Percentiles rank a stretch among this genome's conserved stretches.
phyloP scores from a whole-genome alignment of 129 eudicot genomes.

The Chrysanthemum lavandulifolium region DNA sequence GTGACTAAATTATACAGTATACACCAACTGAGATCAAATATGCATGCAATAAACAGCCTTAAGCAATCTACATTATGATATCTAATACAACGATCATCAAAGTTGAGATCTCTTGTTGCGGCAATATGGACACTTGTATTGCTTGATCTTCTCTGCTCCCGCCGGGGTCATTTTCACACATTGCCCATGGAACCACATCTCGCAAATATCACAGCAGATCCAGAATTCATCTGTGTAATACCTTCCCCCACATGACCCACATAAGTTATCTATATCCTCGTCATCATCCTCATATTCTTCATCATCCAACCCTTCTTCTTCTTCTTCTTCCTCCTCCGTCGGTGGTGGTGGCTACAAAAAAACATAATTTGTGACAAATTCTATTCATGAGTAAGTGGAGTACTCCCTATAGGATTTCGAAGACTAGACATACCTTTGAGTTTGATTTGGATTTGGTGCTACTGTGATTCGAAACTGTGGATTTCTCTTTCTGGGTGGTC shows the following conservation, averaged over 20 bases:
- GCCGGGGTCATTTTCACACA: slow-evolving; percentile 63
- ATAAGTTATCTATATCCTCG: slow-evolving; percentile 25
- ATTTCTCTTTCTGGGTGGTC: slow-evolving; percentile 62
- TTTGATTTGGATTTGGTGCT: slow-evolving; percentile 69
- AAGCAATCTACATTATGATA: slow-evolving; percentile 10
- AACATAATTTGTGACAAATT: no score
- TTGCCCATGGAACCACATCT: slow-evolving; percentile 82
- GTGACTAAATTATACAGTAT: slow-evolving; percentile 9
- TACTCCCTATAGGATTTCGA: not conserved
- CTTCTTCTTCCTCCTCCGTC: no score
- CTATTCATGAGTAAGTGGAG: no score
- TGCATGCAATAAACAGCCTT: slow-evolving; percentile 16
- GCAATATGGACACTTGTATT: slow-evolving; percentile 50
- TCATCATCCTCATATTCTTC: no score
- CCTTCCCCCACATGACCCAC: slow-evolving; percentile 69
- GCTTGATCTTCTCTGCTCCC: slow-evolving; percentile 47
- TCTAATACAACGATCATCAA: slow-evolving; percentile 19
- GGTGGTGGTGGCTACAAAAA: no score
- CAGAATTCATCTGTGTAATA: slow-evolving; percentile 73
- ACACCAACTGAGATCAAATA: slow-evolving; percentile 18
- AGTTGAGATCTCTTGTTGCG: slow-evolving; percentile 43
- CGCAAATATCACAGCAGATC: slow-evolving; percentile 81
- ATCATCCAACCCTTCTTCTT: no score
- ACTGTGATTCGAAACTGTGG: slow-evolving; percentile 56
- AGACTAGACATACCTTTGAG: slow-evolving; percentile 38